Conservation (phyloP, 148 eudicot species). For the Spergularia bocconei region DNA sequence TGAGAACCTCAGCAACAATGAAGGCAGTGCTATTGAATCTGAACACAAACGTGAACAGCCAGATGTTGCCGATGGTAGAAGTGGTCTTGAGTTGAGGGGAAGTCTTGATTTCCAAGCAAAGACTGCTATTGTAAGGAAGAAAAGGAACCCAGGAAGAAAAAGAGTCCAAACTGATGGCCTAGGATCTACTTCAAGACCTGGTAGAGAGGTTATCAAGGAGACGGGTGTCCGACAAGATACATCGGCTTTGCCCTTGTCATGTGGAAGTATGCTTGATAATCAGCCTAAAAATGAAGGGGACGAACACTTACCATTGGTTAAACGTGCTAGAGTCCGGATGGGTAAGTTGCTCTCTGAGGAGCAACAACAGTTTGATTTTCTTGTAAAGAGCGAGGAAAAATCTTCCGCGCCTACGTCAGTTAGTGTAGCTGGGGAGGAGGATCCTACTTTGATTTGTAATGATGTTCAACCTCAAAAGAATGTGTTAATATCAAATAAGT, state of each 20-base stretch:
- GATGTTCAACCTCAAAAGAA: conserved; percentile 30
- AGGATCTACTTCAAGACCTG: conserved; percentile 33
- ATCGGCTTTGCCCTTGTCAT: conserved; percentile 19
- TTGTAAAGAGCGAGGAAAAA: conserved; percentile 39
- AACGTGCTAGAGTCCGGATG: conserved; percentile 96
- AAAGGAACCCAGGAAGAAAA: conserved; percentile 78
- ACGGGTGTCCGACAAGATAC: conserved; percentile 25
- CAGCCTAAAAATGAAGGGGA: conserved; percentile 75
- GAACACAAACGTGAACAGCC: conserved; percentile 41
- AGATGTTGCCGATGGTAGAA: conserved; percentile 36
- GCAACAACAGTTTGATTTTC: conserved; percentile 35
- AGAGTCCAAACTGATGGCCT: conserved; percentile 43
- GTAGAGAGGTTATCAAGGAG: conserved; percentile 34
- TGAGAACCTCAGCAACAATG: conserved; percentile 52
- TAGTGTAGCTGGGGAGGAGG: conserved; percentile 22
- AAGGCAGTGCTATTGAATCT: conserved; percentile 57
- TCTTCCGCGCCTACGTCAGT: conserved; percentile 28
- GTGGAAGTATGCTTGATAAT: conserved; percentile 33
- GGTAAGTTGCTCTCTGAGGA: conserved; percentile 54
- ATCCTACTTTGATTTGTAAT: conserved; percentile 30
- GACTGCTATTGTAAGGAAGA: conserved; percentile 58
- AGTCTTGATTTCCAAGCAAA: conserved; percentile 57
- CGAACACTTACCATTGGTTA: conserved; percentile 86
- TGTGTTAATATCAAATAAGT: conserved; percentile 22
- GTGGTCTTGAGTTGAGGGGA: conserved; percentile 50